phyloP scores from a whole-genome alignment of 257 asterid genomes.

The Nicotiana attenuata region DNA sequence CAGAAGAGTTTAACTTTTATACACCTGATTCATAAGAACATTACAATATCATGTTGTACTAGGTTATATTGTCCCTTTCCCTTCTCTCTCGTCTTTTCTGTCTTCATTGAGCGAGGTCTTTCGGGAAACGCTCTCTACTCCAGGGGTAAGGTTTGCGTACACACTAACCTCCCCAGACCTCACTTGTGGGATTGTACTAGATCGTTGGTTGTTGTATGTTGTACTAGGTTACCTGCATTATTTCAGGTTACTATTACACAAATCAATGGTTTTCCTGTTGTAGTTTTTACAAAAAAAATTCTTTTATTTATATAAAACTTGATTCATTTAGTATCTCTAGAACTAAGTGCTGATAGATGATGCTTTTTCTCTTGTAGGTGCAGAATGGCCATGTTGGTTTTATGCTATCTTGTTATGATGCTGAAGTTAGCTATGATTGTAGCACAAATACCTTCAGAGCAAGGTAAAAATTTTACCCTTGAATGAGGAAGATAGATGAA shows the following conservation, averaged over 20 bases:
- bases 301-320: background rate
- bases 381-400: constrained; percentile 86
- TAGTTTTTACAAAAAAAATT: background rate
- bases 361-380: constrained; percentile 27
- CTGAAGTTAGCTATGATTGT: constrained; percentile 67
- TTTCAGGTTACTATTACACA: too few species aligned
- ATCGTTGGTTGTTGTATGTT: too few species aligned
- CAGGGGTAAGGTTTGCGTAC: too few species aligned
- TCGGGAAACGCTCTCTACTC: too few species aligned
- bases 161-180: too few species aligned
- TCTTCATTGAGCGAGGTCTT: too few species aligned
- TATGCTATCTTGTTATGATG: constrained; percentile 90
- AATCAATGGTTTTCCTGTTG: too few species aligned
- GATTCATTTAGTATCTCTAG: background rate
- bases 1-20: background rate
- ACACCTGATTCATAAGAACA: too few species aligned
- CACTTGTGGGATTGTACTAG: too few species aligned
- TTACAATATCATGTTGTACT: background rate
- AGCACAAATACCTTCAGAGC: constrained; percentile 61
- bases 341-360: constrained; percentile 6
- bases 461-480: constrained; percentile 38
- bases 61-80: too few species aligned
- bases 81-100: too few species aligned
- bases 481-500: background rate
- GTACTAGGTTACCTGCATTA: too few species aligned